phyloP scores from a whole-genome alignment of 1,139 yeast genomes.

The Scheffersomyces quercinus region DNA sequence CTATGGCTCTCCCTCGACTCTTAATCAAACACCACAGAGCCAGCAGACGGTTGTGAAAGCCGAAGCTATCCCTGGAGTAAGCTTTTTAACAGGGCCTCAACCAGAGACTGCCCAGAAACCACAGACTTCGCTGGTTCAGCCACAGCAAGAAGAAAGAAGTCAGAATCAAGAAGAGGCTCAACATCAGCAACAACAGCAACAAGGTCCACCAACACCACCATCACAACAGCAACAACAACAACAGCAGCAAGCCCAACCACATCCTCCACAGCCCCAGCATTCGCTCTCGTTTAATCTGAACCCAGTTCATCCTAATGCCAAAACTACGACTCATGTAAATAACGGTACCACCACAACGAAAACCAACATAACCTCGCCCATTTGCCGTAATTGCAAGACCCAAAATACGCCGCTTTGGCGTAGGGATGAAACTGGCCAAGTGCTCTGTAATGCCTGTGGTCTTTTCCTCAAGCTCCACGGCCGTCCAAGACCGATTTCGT shows the following conservation, averaged over 20 bases:
- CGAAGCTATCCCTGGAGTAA: no score
- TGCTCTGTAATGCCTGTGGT: conserved; percentile 94
- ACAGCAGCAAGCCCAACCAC: conserved; percentile 3
- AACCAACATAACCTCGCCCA: conserved; percentile 60
- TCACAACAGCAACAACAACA: conserved; percentile 4
- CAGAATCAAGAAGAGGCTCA: conserved; percentile 2
- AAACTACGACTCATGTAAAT: conserved; percentile 36
- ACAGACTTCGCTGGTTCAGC: no score
- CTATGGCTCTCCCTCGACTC: no score
- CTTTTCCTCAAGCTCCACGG: conserved; percentile 88
- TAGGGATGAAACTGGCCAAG: conserved; percentile 90
- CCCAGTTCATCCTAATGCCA: conserved; percentile 29
- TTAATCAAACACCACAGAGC: no score
- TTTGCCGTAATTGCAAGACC: conserved; percentile 88
- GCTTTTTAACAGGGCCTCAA: no score
- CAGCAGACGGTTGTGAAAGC: no score
- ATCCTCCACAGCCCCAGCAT: conserved; percentile 3
- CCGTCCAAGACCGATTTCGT: conserved; percentile 84
- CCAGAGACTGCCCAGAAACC: no score
- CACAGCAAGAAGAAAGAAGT: neutral
- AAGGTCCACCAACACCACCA: conserved; percentile 1
- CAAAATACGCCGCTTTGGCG: conserved; percentile 95
- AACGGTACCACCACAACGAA: conserved; percentile 49
- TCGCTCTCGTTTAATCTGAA: conserved; percentile 8
- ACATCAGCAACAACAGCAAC: conserved; percentile 1